A percentile compares a stretch with the other conserved stretches of the same genome.
Conservation (phyloP, 257 asterid genomes). For the Ocimum tenuiflorum region DNA sequence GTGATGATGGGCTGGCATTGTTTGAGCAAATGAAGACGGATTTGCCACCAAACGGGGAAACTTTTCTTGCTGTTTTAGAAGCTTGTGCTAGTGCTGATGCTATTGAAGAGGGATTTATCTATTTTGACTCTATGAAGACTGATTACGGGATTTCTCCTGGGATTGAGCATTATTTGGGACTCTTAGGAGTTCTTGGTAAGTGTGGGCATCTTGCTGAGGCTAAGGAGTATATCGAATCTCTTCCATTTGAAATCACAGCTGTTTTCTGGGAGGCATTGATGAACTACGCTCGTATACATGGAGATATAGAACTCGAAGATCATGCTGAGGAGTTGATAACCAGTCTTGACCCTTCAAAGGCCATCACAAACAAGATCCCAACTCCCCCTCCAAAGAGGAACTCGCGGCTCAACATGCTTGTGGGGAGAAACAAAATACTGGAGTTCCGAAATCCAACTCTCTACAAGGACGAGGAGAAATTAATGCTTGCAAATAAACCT, state of each 20-base stretch:
- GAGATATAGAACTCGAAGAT: conserved; percentile 91
- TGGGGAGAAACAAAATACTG: conserved; percentile 62
- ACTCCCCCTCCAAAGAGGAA: conserved; percentile 79
- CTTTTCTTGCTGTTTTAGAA: conserved; percentile 76
- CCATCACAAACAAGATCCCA: conserved; percentile 49
- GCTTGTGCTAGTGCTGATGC: conserved; percentile 97
- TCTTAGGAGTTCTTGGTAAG: conserved; percentile 73
- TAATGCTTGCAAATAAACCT: conserved; percentile 75
- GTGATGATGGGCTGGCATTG: conserved; percentile 83
- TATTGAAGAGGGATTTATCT: conserved; percentile 73
- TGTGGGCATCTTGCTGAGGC: conserved; percentile 83
- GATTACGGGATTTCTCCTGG: conserved; percentile 66
- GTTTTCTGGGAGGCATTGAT: conserved; percentile 80
- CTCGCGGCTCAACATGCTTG: conserved; percentile 68
- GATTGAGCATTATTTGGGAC: conserved; percentile 72
- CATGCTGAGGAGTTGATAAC: conserved; percentile 72
- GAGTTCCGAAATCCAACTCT: conserved; percentile 70
- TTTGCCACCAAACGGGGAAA: conserved; percentile 48
- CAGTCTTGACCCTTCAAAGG: conserved; percentile 65
- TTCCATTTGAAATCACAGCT: conserved; percentile 74
- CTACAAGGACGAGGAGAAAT: conserved; percentile 86
- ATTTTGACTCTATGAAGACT: conserved; percentile 68
- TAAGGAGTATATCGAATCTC: conserved; percentile 56
- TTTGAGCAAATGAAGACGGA: conserved; percentile 80
- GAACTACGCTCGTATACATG: conserved; percentile 90